Conservation (phyloP, 768 basidiomycete genomes). For the Trametes villosa region DNA sequence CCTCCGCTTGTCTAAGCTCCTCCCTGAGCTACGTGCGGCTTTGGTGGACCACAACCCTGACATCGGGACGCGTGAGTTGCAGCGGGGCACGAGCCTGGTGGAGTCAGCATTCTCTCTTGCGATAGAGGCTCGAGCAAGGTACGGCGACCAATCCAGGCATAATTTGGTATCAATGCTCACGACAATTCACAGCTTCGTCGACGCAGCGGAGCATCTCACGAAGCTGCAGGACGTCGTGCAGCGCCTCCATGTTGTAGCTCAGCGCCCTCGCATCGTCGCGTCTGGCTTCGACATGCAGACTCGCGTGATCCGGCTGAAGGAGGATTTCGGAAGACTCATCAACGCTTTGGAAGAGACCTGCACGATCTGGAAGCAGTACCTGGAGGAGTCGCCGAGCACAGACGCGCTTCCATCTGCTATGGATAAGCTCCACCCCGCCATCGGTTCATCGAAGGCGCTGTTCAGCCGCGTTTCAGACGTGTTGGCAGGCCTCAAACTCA, state of each 20-base stretch:
- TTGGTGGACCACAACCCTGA: conserved; percentile 79
- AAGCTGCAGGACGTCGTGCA: conserved; percentile 8
- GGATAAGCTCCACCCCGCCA: conserved; percentile 25
- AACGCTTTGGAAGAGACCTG: conserved; percentile 37
- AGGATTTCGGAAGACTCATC: conserved; percentile 32
- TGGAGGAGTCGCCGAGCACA: conserved; percentile 35
- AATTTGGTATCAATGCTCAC: conserved; percentile 37
- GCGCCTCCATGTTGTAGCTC: conserved; percentile 20
- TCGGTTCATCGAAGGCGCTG: conserved; percentile 9
- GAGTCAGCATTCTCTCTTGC: conserved; percentile 80
- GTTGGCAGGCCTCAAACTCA: conserved; percentile 29
- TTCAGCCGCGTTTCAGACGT: conserved; percentile 33
- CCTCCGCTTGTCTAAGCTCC: conserved; percentile 58
- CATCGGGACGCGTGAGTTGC: conserved; percentile 84
- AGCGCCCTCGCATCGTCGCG: conserved; percentile 28
- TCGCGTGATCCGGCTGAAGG: conserved; percentile 29
- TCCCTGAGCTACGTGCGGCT: conserved; percentile 67
- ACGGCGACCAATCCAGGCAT: conserved; percentile 36
- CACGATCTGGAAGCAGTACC: conserved; percentile 26
- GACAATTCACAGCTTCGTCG: conserved; percentile 10
- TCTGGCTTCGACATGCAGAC: conserved; percentile 28
- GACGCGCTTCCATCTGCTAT: conserved; percentile 32
- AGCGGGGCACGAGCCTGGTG: conserved; percentile 73
- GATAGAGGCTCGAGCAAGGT: conserved; percentile 67
- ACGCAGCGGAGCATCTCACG: neutral